Conservation (phyloP, 2,329 filamentous ascomycete species). For the Calonectria naviculata region DNA sequence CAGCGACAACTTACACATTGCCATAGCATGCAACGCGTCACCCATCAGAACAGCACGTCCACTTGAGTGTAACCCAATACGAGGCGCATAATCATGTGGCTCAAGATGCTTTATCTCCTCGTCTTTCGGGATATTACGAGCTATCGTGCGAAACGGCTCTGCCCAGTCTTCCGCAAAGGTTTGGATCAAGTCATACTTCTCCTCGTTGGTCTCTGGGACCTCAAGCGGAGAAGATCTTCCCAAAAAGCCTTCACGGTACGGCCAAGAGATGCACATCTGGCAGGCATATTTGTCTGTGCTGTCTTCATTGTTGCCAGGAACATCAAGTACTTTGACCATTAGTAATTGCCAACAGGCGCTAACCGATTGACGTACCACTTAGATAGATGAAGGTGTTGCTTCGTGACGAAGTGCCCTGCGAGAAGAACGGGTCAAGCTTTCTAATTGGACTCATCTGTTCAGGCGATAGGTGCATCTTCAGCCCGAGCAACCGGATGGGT, state of each 20-base stretch:
- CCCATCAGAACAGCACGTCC: slow-evolving; percentile 61
- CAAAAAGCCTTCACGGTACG: slow-evolving; percentile 50
- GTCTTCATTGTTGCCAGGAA: slow-evolving; percentile 53
- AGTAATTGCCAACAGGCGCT: neutral
- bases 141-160: slow-evolving; percentile 58
- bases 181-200: slow-evolving; percentile 55
- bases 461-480: slow-evolving; percentile 53
- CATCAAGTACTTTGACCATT: slow-evolving; percentile 55
- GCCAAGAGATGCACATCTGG: slow-evolving; percentile 66
- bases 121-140: slow-evolving; percentile 51
- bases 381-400: slow-evolving; percentile 65
- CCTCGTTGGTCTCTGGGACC: slow-evolving; percentile 53
- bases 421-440: slow-evolving; percentile 63
- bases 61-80: slow-evolving; percentile 46
- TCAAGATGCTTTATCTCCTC: slow-evolving; percentile 57
- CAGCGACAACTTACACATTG: slow-evolving; percentile 61
- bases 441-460: slow-evolving; percentile 55
- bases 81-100: slow-evolving; percentile 60
- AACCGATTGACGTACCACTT: slow-evolving; percentile 50
- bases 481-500: slow-evolving; percentile 61
- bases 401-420: slow-evolving; percentile 64
- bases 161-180: slow-evolving; percentile 58
- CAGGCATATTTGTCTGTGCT: slow-evolving; percentile 51
- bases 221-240: slow-evolving; percentile 44
- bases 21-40: slow-evolving; percentile 68